These are phyloP conservation scores for Diaporthe sp. DNA, from an alignment of 2,329 filamentous ascomycete species.

Conservation along the genomic window DNA sequence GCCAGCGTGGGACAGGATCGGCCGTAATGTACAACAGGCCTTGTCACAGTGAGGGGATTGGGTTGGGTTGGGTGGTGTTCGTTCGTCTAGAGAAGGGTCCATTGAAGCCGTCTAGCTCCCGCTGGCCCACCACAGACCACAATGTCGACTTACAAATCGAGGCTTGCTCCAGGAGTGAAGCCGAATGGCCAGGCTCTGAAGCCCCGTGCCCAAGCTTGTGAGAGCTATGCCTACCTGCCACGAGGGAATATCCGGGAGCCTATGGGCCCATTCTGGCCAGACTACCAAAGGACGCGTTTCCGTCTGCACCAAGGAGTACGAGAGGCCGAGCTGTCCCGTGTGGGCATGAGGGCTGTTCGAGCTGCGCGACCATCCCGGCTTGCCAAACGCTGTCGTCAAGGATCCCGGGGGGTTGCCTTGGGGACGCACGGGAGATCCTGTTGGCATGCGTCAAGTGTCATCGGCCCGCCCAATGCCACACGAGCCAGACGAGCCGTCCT, in stretches of 20 bases:
- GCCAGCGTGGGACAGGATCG: slow-evolving; percentile 32
- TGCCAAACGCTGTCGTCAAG: slow-evolving; percentile 3
- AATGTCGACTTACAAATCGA: slow-evolving; percentile 4
- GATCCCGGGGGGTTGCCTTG: slow-evolving; percentile 2
- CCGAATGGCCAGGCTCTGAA: slow-evolving; percentile 33
- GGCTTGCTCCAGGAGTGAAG: slow-evolving; percentile 32
- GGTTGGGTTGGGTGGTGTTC: too few relatives aligned
- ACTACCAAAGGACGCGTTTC: slow-evolving; percentile 2
- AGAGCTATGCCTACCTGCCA: background rate
- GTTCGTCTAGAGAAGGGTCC: background rate
- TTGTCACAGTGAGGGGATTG: background rate
- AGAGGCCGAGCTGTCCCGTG: background rate
- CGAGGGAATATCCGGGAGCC: background rate
- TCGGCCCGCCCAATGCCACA: slow-evolving; percentile 25
- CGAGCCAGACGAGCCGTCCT: slow-evolving; percentile 14
- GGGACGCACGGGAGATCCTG: slow-evolving; percentile 24
- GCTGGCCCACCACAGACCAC: background rate
- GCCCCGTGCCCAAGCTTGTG: slow-evolving; percentile 19
- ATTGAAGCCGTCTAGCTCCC: background rate
- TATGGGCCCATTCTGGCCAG: background rate
- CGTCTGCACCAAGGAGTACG: background rate
- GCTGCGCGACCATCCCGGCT: background rate
- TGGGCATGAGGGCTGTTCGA: background rate
- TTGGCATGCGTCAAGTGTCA: slow-evolving; percentile 34
- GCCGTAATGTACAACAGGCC: slow-evolving; percentile 25